Percentiles rank a stretch among this genome's conserved stretches.
Conservation (phyloP, 1,139 yeast genomes). For the Wickerhamiella infanticola region DNA sequence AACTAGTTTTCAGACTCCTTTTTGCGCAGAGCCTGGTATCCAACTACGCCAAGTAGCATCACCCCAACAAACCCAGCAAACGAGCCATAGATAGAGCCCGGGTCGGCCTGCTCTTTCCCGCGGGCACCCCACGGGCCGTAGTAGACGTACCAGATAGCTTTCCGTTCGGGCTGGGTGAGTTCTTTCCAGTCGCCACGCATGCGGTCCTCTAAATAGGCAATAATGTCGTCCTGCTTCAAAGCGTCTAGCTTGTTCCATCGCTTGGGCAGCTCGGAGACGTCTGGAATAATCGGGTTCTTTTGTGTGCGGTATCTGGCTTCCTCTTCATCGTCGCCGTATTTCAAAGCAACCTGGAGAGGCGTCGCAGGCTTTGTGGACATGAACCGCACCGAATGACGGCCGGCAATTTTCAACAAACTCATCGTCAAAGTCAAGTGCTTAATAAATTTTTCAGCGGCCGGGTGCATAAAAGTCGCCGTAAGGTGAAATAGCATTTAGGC, state of each 20-base stretch:
- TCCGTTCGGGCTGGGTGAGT: constrained; percentile 24
- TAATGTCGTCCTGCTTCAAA: constrained; percentile 29
- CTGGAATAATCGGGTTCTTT: constrained; percentile 22
- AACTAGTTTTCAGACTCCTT: no score
- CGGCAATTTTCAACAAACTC: neutral
- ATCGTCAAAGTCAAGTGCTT: neutral
- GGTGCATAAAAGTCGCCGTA: no score
- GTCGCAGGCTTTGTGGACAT: neutral
- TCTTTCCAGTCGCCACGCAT: constrained; percentile 30
- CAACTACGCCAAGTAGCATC: constrained; percentile 17
- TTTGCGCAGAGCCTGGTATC: constrained; percentile 15
- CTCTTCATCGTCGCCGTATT: constrained; percentile 21
- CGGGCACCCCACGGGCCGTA: constrained; percentile 30
- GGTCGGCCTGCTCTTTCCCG: constrained; percentile 14
- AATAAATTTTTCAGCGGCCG: neutral
- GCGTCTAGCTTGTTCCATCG: constrained; percentile 28
- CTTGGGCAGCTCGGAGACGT: constrained; percentile 17
- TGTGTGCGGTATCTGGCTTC: constrained; percentile 18
- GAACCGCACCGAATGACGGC: neutral
- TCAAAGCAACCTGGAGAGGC: constrained; percentile 21
- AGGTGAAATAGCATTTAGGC: neutral
- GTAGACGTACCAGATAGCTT: constrained; percentile 24
- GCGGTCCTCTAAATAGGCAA: constrained; percentile 29
- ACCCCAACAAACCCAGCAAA: constrained; percentile 16
- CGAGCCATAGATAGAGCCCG: constrained; percentile 18